Evolutionary conservation across 768 basidiomycete genomes (phyloP).

Genomic region (Rhizopogon vinicolor): DNA sequence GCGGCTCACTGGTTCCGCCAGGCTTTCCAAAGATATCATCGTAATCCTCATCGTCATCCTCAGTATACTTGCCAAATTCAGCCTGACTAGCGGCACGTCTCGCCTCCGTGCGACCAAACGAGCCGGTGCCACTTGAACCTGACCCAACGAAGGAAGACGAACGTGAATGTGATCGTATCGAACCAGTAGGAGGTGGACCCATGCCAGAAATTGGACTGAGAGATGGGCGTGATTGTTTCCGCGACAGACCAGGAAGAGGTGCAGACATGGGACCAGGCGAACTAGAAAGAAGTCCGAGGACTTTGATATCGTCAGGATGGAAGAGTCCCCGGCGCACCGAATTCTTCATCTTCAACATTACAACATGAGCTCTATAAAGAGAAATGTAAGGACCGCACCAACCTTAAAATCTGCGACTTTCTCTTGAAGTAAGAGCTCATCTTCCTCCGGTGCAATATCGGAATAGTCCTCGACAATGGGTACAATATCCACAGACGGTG

Average conservation of each 20-base stretch:
- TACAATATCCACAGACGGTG: slow-evolving; percentile 56
- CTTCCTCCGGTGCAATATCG: slow-evolving; percentile 78
- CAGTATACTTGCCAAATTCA: slow-evolving; percentile 83
- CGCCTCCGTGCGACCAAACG: slow-evolving; percentile 66
- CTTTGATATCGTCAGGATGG: slow-evolving; percentile 88
- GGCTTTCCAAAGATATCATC: slow-evolving; percentile 90
- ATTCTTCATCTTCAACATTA: slow-evolving; percentile 53
- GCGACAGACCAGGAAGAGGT: slow-evolving; percentile 53
- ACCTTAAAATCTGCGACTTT: slow-evolving; percentile 88
- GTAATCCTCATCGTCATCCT: slow-evolving; percentile 89
- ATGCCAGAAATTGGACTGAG: slow-evolving; percentile 39
- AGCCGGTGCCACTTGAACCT: slow-evolving; percentile 37
- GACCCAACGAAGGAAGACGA: slow-evolving; percentile 52
- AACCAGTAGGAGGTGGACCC: slow-evolving; percentile 19
- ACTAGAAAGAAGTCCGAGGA: slow-evolving; percentile 48
- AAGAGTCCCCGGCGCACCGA: slow-evolving; percentile 71
- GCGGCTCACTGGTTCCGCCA: slow-evolving; percentile 57
- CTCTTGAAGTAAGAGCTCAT: slow-evolving; percentile 61
- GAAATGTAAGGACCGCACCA: slow-evolving; percentile 7
- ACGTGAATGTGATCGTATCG: slow-evolving; percentile 45
- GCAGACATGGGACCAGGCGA: slow-evolving; percentile 64
- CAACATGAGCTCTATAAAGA: neutral
- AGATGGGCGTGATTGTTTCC: slow-evolving; percentile 49
- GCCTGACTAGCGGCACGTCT: slow-evolving; percentile 46
- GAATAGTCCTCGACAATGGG: slow-evolving; percentile 90